Conservation (phyloP, 208 protist genomes). For the Leptomonas pyrrhocoris region DNA sequence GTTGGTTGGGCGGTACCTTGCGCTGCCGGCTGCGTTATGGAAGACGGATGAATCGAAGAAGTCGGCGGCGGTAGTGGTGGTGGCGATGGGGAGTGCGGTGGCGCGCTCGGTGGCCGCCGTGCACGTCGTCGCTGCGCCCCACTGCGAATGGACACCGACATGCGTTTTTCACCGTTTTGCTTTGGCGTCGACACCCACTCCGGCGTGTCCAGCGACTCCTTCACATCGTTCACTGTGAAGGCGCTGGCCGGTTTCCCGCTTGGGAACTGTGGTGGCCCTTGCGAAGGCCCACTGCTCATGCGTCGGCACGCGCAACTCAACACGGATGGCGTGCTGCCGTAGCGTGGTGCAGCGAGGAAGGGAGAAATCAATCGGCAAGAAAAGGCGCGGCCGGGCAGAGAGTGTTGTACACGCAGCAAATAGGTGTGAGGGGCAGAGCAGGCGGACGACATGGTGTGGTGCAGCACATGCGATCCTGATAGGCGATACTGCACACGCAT, state of each 20-base stretch:
- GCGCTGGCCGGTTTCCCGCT: neutral
- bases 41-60: neutral
- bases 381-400: neutral
- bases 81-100: slow-evolving; percentile 10
- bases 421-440: neutral
- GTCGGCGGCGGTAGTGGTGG: neutral
- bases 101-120: slow-evolving; percentile 16
- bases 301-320: neutral
- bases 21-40: neutral
- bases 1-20: no score
- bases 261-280: neutral
- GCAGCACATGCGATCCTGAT: neutral
- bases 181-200: slow-evolving; percentile 28
- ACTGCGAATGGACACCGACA: slow-evolving; percentile 79
- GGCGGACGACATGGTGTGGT: neutral
- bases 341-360: neutral
- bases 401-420: neutral
- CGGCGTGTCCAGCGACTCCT: neutral
- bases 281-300: neutral
- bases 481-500: neutral
- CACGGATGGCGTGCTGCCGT: neutral
- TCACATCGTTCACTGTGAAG: neutral
- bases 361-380: neutral
- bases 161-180: slow-evolving; percentile 35
- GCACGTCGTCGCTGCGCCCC: slow-evolving; percentile 26